Conservation (phyloP, 306 rosid genomes). For the Fragaria vesca region DNA sequence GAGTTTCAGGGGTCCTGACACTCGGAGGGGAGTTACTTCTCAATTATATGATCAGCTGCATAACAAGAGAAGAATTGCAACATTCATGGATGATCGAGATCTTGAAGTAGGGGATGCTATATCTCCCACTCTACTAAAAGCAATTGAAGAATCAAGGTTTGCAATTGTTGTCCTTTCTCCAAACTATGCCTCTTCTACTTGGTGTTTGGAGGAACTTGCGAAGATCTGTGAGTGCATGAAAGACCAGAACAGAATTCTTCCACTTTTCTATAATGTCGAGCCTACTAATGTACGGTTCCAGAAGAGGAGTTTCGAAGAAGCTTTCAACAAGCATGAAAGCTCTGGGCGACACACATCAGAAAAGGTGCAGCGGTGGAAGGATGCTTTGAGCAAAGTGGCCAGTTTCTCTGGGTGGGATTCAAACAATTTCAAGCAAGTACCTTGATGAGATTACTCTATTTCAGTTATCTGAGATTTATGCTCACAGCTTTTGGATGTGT, state of each 20-base stretch:
- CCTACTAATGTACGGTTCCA: no score
- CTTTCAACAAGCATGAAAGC: not conserved
- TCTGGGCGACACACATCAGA: not conserved
- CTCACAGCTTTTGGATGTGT: no score
- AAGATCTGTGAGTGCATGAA: not conserved
- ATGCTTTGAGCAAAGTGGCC: not conserved
- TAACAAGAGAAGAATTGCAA: not conserved
- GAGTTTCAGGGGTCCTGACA: no score
- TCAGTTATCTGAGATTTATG: no score
- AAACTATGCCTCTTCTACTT: not conserved
- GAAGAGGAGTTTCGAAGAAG: no score
- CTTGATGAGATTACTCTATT: no score
- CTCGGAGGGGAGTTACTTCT: fast-evolving
- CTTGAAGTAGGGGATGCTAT: not conserved
- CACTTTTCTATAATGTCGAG: not conserved
- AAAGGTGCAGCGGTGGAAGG: not conserved
- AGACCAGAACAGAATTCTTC: not conserved
- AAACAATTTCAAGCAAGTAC: not conserved
- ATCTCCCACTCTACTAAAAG: not conserved
- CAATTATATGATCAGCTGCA: not conserved
- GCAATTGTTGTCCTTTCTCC: not conserved
- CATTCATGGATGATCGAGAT: not conserved
- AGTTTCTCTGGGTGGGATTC: not conserved
- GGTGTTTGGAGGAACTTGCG: not conserved
- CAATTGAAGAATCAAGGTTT: not conserved